Conservation (phyloP, 2,329 filamentous ascomycete species). For the Alternaria ventricosa region DNA sequence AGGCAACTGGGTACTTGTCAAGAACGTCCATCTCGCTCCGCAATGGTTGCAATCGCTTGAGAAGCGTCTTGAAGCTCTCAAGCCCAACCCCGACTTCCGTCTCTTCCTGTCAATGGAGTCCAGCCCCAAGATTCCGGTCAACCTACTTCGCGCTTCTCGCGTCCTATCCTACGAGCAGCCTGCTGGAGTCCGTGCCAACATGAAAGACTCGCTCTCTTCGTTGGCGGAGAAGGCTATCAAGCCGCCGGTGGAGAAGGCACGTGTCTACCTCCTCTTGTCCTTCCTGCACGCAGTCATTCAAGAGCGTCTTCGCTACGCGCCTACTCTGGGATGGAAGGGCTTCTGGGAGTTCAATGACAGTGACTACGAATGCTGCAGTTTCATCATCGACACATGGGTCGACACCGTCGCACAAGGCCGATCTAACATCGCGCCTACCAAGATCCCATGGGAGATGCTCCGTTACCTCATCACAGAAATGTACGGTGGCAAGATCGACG, state of each 20-base stretch:
- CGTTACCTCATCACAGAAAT: slow-evolving; percentile 89
- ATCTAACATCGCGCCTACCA: slow-evolving; percentile 90
- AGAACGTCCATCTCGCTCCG: slow-evolving; percentile 96
- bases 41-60: slow-evolving; percentile 97
- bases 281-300: slow-evolving; percentile 97
- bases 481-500: slow-evolving; percentile 97
- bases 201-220: slow-evolving; percentile 94
- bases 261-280: slow-evolving; percentile 87
- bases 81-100: slow-evolving; percentile 90
- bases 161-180: slow-evolving; percentile 99
- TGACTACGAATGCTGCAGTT: slow-evolving; percentile 96
- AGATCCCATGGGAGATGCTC: slow-evolving; percentile 97
- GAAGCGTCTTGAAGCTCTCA: slow-evolving; percentile 94
- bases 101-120: slow-evolving; percentile 98
- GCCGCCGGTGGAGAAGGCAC: slow-evolving; percentile 86
- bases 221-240: slow-evolving; percentile 77
- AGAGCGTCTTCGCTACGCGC: slow-evolving; percentile 91
- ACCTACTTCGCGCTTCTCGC: slow-evolving; percentile 87
- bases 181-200: slow-evolving; percentile 93
- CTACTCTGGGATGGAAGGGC: slow-evolving; percentile 93
- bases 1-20: slow-evolving; percentile 95
- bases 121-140: slow-evolving; percentile 95
- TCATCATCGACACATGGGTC: slow-evolving; percentile 95
- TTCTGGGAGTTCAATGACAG: slow-evolving; percentile 99
- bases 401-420: slow-evolving; percentile 81